Percentiles rank a stretch among this genome's conserved stretches.
These are phyloP conservation scores for Ambrosiella beaveri DNA, from an alignment of 2,329 filamentous ascomycete species.

Conservation along the genomic window DNA sequence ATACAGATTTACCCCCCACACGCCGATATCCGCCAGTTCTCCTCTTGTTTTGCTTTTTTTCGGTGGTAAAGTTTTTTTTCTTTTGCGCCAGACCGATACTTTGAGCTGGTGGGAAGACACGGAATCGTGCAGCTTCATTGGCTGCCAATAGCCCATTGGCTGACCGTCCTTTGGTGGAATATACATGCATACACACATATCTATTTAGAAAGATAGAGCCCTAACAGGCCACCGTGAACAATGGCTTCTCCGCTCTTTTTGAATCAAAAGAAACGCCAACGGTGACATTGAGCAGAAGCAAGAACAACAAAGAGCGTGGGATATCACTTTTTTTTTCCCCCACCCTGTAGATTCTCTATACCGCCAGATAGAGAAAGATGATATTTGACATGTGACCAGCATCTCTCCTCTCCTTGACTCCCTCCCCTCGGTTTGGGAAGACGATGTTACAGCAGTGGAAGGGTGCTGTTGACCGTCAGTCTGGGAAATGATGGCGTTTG, in stretches of 20 bases:
- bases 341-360: too few relatives aligned
- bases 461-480: neutral
- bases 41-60: neutral
- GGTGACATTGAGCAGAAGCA: too few relatives aligned
- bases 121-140: neutral
- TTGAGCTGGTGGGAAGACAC: neutral
- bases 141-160: neutral
- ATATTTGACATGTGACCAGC: neutral
- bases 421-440: too few relatives aligned
- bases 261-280: too few relatives aligned
- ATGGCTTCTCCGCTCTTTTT: too few relatives aligned
- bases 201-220: too few relatives aligned
- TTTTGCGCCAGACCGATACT: neutral
- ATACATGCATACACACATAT: too few relatives aligned
- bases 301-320: too few relatives aligned
- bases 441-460: neutral
- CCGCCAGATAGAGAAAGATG: too few relatives aligned
- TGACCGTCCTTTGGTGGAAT: neutral
- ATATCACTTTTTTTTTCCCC: too few relatives aligned
- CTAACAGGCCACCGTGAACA: too few relatives aligned
- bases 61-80: neutral
- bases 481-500: neutral
- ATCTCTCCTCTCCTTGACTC: neutral
- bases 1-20: neutral
- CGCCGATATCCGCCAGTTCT: neutral